Conservation (phyloP, 768 basidiomycete genomes). For the Boletus vermiculosoides region DNA sequence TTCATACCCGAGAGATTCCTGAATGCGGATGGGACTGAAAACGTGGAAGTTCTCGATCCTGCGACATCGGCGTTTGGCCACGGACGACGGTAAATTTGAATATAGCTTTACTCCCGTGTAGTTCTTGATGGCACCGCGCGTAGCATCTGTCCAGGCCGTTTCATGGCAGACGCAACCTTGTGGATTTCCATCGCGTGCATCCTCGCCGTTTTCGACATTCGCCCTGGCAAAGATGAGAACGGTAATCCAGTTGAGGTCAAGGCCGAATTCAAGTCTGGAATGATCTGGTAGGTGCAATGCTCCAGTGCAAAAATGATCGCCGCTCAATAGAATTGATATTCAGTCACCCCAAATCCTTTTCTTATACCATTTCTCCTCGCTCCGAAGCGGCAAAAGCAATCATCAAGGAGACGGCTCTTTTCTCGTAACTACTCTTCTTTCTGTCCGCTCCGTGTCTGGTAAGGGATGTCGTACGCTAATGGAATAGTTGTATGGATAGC, state of each 20-base stretch:
- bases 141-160: constrained; percentile 43
- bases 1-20: constrained; percentile 43
- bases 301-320: neutral
- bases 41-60: constrained; percentile 31
- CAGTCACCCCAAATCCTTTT: constrained; percentile 34
- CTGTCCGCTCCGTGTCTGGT: neutral
- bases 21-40: constrained; percentile 36
- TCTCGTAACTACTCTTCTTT: constrained; percentile 12
- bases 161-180: constrained; percentile 43
- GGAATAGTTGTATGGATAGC: neutral
- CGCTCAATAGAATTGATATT: constrained; percentile 1
- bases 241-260: constrained; percentile 18
- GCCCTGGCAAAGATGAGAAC: constrained; percentile 19
- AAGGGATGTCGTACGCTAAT: neutral
- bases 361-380: constrained; percentile 31
- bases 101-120: neutral
- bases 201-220: constrained; percentile 29
- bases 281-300: constrained; percentile 28
- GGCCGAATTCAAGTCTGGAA: constrained; percentile 29
- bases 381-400: constrained; percentile 27
- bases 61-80: constrained; percentile 35
- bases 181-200: constrained; percentile 35
- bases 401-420: constrained; percentile 30
- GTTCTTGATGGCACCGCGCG: neutral
- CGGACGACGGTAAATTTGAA: constrained; percentile 31